Conservation (phyloP, 169 alveolate genomes). For the Plasmodium malariae region DNA sequence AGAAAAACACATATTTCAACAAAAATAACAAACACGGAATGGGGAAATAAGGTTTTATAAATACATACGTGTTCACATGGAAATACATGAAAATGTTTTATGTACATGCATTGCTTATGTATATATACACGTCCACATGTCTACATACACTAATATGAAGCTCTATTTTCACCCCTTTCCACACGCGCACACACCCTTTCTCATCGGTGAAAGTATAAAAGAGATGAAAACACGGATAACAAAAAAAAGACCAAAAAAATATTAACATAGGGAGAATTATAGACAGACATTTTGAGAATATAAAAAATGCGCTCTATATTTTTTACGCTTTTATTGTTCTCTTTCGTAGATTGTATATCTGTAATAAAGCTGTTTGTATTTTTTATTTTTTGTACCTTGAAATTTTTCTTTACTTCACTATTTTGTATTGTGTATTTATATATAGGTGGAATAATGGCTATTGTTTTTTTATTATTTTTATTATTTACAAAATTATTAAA, state of each 20-base stretch:
- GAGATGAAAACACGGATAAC: conserved; percentile 37
- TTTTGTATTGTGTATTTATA: conserved; percentile 51
- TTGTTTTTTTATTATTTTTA: conserved; percentile 7
- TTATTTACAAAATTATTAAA: not conserved
- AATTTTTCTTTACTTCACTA: conserved; percentile 21
- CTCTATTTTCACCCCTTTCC: not conserved
- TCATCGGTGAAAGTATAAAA: conserved; percentile 34
- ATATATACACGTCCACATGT: conserved; percentile 5
- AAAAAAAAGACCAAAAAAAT: conserved; percentile 46
- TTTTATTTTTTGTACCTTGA: not conserved
- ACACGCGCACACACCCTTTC: not conserved
- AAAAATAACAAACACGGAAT: no score
- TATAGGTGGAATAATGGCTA: conserved; percentile 72
- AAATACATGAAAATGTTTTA: no score
- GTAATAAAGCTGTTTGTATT: no score
- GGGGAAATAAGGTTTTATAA: no score
- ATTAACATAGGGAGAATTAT: conserved; percentile 41
- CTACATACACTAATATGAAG: not conserved
- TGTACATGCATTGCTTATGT: no score
- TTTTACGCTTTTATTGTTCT: conserved; percentile 26
- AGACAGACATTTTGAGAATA: conserved; percentile 19
- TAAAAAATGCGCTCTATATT: conserved; percentile 22
- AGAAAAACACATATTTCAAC: no score
- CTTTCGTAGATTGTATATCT: not conserved
- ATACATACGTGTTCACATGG: no score